Base-by-base conservation (phyloP, 192 early-diverging fungal species). In the Lunasporangiospora selenospora region DNA sequence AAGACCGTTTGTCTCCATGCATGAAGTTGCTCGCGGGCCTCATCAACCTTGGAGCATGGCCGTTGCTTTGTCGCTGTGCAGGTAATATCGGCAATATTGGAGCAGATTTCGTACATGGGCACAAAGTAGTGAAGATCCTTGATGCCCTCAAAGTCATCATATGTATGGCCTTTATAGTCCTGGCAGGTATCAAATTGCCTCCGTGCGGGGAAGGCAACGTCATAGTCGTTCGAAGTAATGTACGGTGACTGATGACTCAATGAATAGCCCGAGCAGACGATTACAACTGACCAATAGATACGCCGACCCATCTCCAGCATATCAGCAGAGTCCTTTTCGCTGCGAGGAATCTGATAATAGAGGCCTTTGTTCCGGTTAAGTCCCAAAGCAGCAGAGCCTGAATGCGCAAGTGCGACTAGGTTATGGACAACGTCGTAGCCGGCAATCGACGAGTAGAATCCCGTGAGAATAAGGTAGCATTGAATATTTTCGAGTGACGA, bases 161-260 rank as follows among this genome's bases (percentile, higher is more conserved):
- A 60, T 34, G 38, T 38, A 6, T 42, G 26, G 1, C 59, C 59
- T 18, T 45, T 31, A 49, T 58, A 73, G 39, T 73, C 67, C 1
- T 4, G 29, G 18, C 23, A 41, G 5, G 8, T 46, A 33, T 73
- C 67, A 5, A 60, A 73, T 12, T 11, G n/a, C 15, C 26, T 45
- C 24, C 53, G 41, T 6, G 47, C 21, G 0, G 67, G 67, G 49
- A 58, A 73, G 4, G 67, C 47, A 37, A 73, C 58, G 12, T 73
- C 60, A 8, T 73, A 73, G 60, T 73, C 67, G 42, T 73, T 73
- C 16, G 59, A 56, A 1, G 67, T 73, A 36, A 73, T 73, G 32
- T 63, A 73, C 1, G 67, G 67, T 15, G 67, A 57, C 49, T 73
- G 67, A n/a, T 73, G 67, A 41, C 60, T 63, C 33, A 73, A 54